Base-by-base conservation (phyloP, 2,329 filamentous ascomycete genomes). In the Eurotiales sp. region DNA sequence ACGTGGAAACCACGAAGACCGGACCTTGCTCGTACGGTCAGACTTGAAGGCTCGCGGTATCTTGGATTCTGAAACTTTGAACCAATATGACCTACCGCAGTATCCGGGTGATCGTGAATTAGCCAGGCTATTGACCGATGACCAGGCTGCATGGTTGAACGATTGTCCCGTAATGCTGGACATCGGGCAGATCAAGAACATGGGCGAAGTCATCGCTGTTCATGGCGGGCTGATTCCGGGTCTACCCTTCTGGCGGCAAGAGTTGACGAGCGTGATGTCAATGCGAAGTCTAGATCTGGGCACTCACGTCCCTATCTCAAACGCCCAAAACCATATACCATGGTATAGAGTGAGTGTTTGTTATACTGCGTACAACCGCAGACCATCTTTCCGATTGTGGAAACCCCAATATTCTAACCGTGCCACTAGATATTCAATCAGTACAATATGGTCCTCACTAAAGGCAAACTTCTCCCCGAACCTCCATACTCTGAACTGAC, bases 1-100 rank as follows among this genome's bases (percentile, higher is more conserved):
- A 10, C 85, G 92, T 46, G 92, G 92, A 15, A 96, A 96, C 70
- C 88, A 95, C 71, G 92, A 99, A 66, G 90, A 97, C 66, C 80
- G 84, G 17, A 77, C 96, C 17, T 77, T 97, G n/a, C 77, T 86
- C 7, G 79, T 83, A 1, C 80, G 76, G 21, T 67, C 76, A 40
- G 25, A 27, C 25, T 10, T 27, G 25, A 27, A 27, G 10, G 25
- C 5, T 27, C 72, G 65, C 60, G 65, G 56, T 56, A 65, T 58
- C 15, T 10, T 27, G 25, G 25, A 27, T 6, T 6, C 10, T 27
- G 25, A 27, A 27, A 6, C 25, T 6, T 27, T 27, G 5, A 27
- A 27, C 10, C 54, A 55, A 12, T 53, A 59, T 15, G 27, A 29
- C 6, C 55, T 53, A 11, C 21, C 40, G 7, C 36, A 57, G 32